Percentiles rank a stretch among this genome's conserved stretches.
Evolutionary conservation across 2,329 filamentous ascomycete species (phyloP).

Genomic region (Colletotrichum theobromicola): DNA sequence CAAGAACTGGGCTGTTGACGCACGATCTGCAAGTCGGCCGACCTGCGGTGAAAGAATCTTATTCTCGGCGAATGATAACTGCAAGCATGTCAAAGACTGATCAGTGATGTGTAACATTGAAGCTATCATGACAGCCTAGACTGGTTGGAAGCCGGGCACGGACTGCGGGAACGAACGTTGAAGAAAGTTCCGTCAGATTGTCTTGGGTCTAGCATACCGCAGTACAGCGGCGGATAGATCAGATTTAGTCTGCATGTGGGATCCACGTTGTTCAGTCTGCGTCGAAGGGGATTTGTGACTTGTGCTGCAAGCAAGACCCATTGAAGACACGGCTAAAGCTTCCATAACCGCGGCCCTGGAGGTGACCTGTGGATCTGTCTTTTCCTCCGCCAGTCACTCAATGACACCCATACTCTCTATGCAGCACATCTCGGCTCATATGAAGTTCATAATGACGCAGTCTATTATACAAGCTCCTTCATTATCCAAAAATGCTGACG

Average conservation of each 20-base stretch:
- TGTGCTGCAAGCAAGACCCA: neutral
- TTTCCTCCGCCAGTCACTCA: neutral
- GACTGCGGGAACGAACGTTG: neutral
- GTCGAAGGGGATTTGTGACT: neutral
- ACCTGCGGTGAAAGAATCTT: neutral
- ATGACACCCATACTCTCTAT: neutral
- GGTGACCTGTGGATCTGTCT: neutral
- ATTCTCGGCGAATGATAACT: rapidly evolving
- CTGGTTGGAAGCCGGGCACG: neutral
- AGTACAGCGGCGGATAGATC: neutral
- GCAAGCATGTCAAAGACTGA: neutral
- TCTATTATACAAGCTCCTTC: neutral
- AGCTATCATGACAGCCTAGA: neutral
- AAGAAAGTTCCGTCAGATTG: neutral
- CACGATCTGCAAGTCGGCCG: neutral
- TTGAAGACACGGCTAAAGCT: neutral
- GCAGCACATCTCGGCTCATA: neutral
- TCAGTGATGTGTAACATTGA: neutral
- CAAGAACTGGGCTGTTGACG: neutral
- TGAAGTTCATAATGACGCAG: neutral
- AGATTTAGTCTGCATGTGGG: neutral
- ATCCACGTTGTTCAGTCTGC: neutral
- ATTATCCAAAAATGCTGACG: rapidly evolving
- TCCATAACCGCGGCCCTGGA: neutral
- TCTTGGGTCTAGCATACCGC: neutral